Conservation (phyloP, 345 rosid species). For the Gossypium ekmanianum region DNA sequence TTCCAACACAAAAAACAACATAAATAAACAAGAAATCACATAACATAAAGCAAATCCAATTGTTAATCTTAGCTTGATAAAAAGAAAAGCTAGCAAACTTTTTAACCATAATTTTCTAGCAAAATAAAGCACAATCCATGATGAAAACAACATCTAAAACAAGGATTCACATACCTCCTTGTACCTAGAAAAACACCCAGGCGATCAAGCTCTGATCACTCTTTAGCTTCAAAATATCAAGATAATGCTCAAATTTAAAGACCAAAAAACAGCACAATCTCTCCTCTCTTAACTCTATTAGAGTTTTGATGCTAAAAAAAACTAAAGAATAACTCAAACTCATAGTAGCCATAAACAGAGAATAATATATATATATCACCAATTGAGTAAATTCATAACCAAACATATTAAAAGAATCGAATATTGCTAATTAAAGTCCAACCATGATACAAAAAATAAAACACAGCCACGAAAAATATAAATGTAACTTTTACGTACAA, state of each 20-base stretch:
- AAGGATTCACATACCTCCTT: neutral
- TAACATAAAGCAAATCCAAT: neutral
- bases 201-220: neutral
- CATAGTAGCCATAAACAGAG: neutral
- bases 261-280: neutral
- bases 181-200: neutral
- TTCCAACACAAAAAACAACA: neutral
- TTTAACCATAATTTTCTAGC: neutral
- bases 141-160: neutral
- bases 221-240: neutral
- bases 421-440: neutral
- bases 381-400: neutral
- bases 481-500: no score
- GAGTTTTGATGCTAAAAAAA: constrained; percentile 9
- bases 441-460: neutral
- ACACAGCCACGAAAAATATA: no score
- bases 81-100: neutral
- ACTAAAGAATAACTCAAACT: neutral
- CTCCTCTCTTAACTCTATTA: neutral
- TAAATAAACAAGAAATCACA: neutral
- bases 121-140: neutral
- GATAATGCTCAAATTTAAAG: constrained; percentile 4
- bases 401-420: neutral
- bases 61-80: neutral
- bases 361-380: neutral